A percentile compares a stretch with the other conserved stretches of the same genome.
Conservation (phyloP, 2,329 filamentous ascomycete genomes). For the Arthrobotrys sphaeroides region DNA sequence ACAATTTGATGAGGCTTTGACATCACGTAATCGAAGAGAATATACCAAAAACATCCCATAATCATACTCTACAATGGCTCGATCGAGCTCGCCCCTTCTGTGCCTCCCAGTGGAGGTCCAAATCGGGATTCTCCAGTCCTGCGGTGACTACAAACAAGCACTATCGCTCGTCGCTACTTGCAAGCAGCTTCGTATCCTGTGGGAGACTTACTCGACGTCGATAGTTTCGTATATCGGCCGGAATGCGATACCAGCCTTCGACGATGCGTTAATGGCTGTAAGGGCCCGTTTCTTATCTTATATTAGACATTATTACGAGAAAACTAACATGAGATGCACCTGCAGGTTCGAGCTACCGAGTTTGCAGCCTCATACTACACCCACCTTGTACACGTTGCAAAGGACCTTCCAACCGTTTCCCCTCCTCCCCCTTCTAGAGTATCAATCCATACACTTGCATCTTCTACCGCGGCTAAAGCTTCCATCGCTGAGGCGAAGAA, state of each 20-base stretch:
- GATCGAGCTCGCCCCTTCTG: neutral
- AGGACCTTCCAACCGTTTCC: conserved; percentile 7
- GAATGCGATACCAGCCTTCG: conserved; percentile 30
- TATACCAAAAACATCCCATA: neutral
- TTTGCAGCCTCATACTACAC: conserved; percentile 28
- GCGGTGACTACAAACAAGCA: conserved; percentile 25
- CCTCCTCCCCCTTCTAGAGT: conserved; percentile 27
- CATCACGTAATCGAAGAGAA: too few relatives aligned
- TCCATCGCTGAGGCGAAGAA: conserved; percentile 9
- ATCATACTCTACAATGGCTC: neutral
- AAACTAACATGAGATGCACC: neutral
- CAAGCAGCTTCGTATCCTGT: conserved; percentile 10
- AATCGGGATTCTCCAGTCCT: conserved; percentile 28
- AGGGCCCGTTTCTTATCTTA: neutral
- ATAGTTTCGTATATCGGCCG: conserved; percentile 32
- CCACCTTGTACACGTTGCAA: conserved; percentile 13
- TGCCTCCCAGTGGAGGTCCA: conserved; percentile 16
- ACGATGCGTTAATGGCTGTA: conserved; percentile 39
- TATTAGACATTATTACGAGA: neutral
- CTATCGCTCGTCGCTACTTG: conserved; percentile 17
- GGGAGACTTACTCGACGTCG: conserved; percentile 25
- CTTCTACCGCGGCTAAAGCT: conserved; percentile 9
- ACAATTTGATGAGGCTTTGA: neutral
- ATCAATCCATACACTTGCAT: conserved; percentile 17
- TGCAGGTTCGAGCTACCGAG: conserved; percentile 30